Evolutionary conservation across 495 filamentous ascomycete species (phyloP), one percentile per base, ranked within the genome.

Genomic region (Xylaria palmicola): DNA sequence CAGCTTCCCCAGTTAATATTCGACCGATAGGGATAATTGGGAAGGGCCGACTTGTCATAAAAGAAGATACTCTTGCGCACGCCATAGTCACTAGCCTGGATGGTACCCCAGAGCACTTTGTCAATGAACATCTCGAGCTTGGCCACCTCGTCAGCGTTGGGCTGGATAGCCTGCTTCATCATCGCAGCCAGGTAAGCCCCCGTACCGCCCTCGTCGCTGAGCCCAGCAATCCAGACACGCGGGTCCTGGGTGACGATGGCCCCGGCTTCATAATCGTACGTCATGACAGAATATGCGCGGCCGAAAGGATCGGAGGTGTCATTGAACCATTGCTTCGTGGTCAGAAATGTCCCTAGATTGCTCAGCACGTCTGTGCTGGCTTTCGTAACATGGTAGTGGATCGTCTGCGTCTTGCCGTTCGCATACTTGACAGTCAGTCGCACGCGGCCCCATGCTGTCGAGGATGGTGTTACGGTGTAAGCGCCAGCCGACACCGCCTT

Each of bases 11-110:
- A 83, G 52, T 79, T 53, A 20, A 78, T 66, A 15, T 59, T 64
- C 0, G 67, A 34, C 47, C 70, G 61, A 50, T 82, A 82, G 1
- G 56, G 44, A 54, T 77, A 83, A 5, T 60, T 59, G 0, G 75
- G 73, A 0, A 78, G 58, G 7, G 59, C 56, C 8, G 63, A 59
- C 0, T 76, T 79, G 9, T 82, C 65, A 65, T 83, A 82, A 65
- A 73, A 83, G 66, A 84, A 83, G 17, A 82, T 60, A 56, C 78
- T 81, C 64, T 82, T 81, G 5, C 74, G 69, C 12, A 83, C 79
- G 2, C 65, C 65, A 48, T 71, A 80, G 49, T 78, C 70, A 1
- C 51, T 34, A 3, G 65, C 71, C 51, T 81, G 79, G n/a, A 83
- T 68, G 3, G 60, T 72, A 19, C 69, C 68, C 65, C 72, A 81